Evolutionary conservation across 2,329 filamentous ascomycete species (phyloP).

Genomic region (Aaosphaeria pasadenensis): DNA sequence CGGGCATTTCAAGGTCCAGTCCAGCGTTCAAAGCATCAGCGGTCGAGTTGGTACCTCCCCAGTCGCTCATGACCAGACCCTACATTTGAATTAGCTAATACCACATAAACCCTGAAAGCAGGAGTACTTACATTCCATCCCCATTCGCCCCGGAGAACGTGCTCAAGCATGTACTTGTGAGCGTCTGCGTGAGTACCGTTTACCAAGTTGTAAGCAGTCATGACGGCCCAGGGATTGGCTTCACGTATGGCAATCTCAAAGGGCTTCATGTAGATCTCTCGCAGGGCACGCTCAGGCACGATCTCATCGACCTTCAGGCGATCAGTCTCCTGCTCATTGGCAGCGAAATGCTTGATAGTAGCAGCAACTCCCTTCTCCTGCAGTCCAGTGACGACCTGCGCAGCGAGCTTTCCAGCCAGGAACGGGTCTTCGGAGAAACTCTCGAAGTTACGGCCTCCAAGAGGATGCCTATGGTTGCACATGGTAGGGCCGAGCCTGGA

Average conservation of each 20-base stretch:
- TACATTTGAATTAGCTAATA: no score
- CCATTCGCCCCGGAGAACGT: slow-evolving; percentile 69
- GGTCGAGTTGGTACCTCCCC: slow-evolving; percentile 45
- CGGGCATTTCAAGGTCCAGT: slow-evolving; percentile 38
- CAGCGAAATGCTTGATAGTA: not conserved
- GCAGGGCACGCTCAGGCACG: slow-evolving; percentile 51
- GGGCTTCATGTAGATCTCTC: slow-evolving; percentile 54
- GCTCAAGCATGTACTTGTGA: slow-evolving; percentile 62
- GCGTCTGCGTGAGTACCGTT: slow-evolving; percentile 68
- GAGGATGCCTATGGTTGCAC: slow-evolving; percentile 75
- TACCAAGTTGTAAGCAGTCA: slow-evolving; percentile 73
- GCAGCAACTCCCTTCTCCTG: not conserved
- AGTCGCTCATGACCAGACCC: slow-evolving; percentile 67
- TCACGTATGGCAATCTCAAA: slow-evolving; percentile 73
- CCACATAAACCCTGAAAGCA: no score
- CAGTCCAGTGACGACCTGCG: slow-evolving; percentile 51
- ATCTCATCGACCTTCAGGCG: slow-evolving; percentile 53
- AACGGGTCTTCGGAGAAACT: slow-evolving; percentile 68
- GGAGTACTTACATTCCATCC: slow-evolving; percentile 55
- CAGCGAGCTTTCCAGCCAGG: slow-evolving; percentile 65
- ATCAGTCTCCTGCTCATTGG: slow-evolving; percentile 58
- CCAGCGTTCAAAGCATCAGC: slow-evolving; percentile 34
- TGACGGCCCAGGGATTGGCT: slow-evolving; percentile 63
- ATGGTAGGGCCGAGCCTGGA: slow-evolving; percentile 67
- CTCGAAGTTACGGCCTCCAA: slow-evolving; percentile 79